phyloP scores from a whole-genome alignment of 768 basidiomycete species.

The Brasilioporus rufonigricans region DNA sequence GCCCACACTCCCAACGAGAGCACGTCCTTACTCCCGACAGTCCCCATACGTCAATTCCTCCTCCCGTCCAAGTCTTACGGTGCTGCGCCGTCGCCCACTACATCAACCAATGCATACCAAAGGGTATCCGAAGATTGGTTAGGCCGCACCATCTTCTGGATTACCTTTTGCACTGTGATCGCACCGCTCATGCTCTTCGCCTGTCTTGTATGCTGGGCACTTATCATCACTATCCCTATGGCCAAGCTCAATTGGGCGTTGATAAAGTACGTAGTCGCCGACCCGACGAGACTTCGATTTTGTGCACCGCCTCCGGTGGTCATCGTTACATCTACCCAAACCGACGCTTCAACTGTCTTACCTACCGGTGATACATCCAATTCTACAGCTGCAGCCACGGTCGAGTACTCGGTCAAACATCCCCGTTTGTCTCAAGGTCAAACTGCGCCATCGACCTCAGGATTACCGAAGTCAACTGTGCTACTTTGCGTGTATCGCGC shows the following conservation, averaged over 20 bases:
- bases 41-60: slow-evolving; percentile 33
- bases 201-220: slow-evolving; percentile 91
- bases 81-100: slow-evolving; percentile 41
- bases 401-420: slow-evolving; percentile 64
- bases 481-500: slow-evolving; percentile 94
- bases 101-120: slow-evolving; percentile 18
- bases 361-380: slow-evolving; percentile 1
- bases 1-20: slow-evolving; percentile 39
- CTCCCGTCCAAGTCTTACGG: slow-evolving; percentile 67
- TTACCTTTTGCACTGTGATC: slow-evolving; percentile 69
- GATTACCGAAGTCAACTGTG: slow-evolving; percentile 81
- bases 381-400: slow-evolving; percentile 27
- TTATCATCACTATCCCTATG: slow-evolving; percentile 96
- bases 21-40: slow-evolving; percentile 42
- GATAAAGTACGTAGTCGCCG: slow-evolving; percentile 72
- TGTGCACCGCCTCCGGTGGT: slow-evolving; percentile 81
- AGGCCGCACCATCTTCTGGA: slow-evolving; percentile 81
- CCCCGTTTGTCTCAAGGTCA: slow-evolving; percentile 84
- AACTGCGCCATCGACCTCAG: slow-evolving; percentile 68
- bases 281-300: slow-evolving; percentile 87
- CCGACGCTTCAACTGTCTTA: slow-evolving; percentile 18
- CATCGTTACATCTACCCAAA: slow-evolving; percentile 37
- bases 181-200: slow-evolving; percentile 87
- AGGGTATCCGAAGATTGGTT: slow-evolving; percentile 45
- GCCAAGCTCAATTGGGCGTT: slow-evolving; percentile 97